These are phyloP conservation scores for Dryas integrifolia DNA, from an alignment of 331 rosid species.

Conservation along the genomic window DNA sequence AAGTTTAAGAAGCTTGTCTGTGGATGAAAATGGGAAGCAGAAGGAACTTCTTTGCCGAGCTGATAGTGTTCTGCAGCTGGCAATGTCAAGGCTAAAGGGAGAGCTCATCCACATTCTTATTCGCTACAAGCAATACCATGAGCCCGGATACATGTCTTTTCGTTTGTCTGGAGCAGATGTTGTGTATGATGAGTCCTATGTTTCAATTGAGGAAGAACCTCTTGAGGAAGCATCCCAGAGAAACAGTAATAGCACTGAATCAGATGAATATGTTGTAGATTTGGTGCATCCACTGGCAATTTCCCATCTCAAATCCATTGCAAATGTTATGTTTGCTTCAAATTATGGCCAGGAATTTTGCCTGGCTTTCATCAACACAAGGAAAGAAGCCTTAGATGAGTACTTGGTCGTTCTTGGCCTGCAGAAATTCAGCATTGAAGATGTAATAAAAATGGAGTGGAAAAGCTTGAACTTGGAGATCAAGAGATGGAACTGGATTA, in stretches of 20 bases:
- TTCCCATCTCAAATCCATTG: constrained; percentile 53
- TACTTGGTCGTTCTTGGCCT: constrained; percentile 44
- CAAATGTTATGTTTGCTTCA: constrained; percentile 56
- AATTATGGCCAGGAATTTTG: constrained; percentile 56
- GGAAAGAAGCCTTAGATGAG: constrained; percentile 56
- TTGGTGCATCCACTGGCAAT: constrained; percentile 45
- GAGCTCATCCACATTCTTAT: constrained; percentile 52
- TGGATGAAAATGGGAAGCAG: constrained; percentile 34
- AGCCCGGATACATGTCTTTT: constrained; percentile 48
- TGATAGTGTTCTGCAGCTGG: constrained; percentile 42
- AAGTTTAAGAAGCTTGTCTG: constrained; percentile 33
- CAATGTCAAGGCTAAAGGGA: constrained; percentile 59
- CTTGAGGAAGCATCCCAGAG: constrained; percentile 21
- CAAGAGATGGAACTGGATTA: constrained; percentile 49
- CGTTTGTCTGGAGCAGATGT: constrained; percentile 38
- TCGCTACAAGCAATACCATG: constrained; percentile 47
- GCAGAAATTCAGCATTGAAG: constrained; percentile 48
- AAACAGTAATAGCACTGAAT: constrained; percentile 15
- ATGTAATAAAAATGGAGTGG: constrained; percentile 54
- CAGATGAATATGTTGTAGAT: constrained; percentile 30
- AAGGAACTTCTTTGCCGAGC: constrained; percentile 45
- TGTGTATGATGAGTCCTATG: constrained; percentile 40
- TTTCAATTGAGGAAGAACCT: constrained; percentile 41
- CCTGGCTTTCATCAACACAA: constrained; percentile 40
- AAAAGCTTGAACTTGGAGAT: constrained; percentile 40